Percentiles rank a stretch among this genome's conserved stretches.
Evolutionary conservation across 2,329 filamentous ascomycete genomes (phyloP).

Genomic region (Zymoseptoria pseudotritici): DNA sequence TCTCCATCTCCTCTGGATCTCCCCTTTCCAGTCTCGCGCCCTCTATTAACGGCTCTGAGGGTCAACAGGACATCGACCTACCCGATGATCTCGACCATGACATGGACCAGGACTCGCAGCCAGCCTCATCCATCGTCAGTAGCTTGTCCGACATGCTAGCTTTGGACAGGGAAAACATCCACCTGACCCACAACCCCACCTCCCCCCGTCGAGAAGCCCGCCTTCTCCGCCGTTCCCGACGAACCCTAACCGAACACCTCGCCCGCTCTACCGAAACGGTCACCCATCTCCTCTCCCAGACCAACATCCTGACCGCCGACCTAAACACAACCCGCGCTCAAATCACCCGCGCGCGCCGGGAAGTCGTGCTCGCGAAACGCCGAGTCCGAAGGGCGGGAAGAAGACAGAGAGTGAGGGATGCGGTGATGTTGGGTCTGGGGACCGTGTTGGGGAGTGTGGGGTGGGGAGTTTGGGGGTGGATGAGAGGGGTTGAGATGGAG

Average conservation of each 20-base stretch:
- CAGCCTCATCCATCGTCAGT: background rate
- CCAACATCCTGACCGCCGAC: no score
- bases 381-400: background rate
- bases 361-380: no score
- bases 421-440: background rate
- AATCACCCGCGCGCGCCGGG: no score
- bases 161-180: background rate
- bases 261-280: no score
- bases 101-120: background rate
- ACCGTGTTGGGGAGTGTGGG: background rate
- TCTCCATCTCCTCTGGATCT: background rate
- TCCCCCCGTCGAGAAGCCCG: background rate
- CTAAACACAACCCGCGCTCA: no score
- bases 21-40: background rate
- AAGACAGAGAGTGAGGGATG: background rate
- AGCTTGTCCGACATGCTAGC: background rate
- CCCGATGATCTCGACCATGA: background rate
- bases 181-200: background rate
- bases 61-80: background rate
- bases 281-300: no score
- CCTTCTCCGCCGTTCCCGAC: background rate
- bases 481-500: background rate
- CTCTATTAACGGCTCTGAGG: background rate
- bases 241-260: no score
- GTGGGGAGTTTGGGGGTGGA: background rate